Percentiles rank a stretch among this genome's conserved stretches.
These are phyloP conservation scores for Bretschneidera sinensis DNA, from an alignment of 345 rosid species.

Conservation along the genomic window DNA sequence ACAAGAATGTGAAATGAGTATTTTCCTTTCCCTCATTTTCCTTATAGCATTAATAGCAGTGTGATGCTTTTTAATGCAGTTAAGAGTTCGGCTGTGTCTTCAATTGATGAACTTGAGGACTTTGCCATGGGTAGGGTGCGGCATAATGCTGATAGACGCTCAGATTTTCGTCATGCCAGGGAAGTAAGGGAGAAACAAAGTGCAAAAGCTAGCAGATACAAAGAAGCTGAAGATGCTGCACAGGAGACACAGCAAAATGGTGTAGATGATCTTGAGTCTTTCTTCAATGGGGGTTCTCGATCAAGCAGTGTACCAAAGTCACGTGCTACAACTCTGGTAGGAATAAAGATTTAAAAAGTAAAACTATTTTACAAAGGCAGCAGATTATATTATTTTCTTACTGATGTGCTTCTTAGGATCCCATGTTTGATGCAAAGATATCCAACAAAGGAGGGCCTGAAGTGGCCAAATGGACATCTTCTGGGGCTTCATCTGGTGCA, in stretches of 20 bases:
- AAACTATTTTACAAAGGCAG: neutral
- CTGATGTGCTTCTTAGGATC: conserved; percentile 25
- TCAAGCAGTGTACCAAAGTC: conserved; percentile 79
- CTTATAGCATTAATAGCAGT: conserved; percentile 14
- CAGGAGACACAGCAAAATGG: conserved; percentile 29
- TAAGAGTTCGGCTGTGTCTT: conserved; percentile 45
- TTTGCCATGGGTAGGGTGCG: conserved; percentile 55
- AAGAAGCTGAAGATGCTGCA: conserved; percentile 53
- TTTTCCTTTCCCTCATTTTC: conserved; percentile 3
- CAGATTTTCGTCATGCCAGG: conserved; percentile 19
- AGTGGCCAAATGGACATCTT: conserved; percentile 33
- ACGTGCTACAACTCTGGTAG: conserved; percentile 49
- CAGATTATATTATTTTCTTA: conserved; percentile 13
- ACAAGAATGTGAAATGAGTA: conserved; percentile 4
- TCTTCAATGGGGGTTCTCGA: conserved; percentile 36
- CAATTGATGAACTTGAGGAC: conserved; percentile 69
- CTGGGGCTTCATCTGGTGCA: conserved; percentile 35
- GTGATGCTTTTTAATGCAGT: conserved; percentile 35
- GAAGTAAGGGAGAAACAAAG: conserved; percentile 7
- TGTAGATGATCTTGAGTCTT: conserved; percentile 64
- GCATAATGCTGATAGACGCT: conserved; percentile 28
- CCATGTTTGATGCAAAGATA: conserved; percentile 32
- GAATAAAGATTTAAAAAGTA: conserved; percentile 20
- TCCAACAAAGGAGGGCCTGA: conserved; percentile 33
- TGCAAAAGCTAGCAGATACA: conserved; percentile 39